A percentile compares a stretch with the other conserved stretches of the same genome.
Evolutionary conservation across 768 basidiomycete species (phyloP).

Genomic region (Panus rudis): DNA sequence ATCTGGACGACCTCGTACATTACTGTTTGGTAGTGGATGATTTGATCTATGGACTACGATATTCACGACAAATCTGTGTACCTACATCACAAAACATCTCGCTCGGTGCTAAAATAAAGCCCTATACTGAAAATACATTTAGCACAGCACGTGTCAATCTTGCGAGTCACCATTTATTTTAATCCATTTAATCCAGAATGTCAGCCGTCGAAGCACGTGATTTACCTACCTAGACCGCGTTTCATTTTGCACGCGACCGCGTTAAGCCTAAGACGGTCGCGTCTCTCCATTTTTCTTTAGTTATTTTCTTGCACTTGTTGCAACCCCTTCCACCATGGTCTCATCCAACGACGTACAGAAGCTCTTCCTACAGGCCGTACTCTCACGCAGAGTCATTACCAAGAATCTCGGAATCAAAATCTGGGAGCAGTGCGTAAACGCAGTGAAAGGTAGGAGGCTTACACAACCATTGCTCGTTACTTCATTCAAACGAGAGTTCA

Average conservation of each 20-base stretch:
- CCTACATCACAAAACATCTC: too few relatives aligned
- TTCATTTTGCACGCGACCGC: too few relatives aligned
- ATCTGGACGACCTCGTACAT: neutral
- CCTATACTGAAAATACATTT: too few relatives aligned
- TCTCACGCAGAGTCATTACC: slow-evolving; percentile 67
- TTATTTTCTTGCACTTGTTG: slow-evolving; percentile 7
- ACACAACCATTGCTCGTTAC: neutral
- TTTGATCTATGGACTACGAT: too few relatives aligned
- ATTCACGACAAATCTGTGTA: too few relatives aligned
- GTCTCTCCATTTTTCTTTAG: slow-evolving; percentile 9
- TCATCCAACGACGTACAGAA: slow-evolving; percentile 60
- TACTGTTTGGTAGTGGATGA: too few relatives aligned
- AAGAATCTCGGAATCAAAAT: slow-evolving; percentile 54
- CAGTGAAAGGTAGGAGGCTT: slow-evolving; percentile 50
- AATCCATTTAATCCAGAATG: too few relatives aligned
- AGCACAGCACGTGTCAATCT: too few relatives aligned
- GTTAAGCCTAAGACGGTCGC: slow-evolving; percentile 13
- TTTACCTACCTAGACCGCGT: too few relatives aligned
- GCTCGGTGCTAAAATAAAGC: too few relatives aligned
- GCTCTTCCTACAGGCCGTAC: slow-evolving; percentile 72
- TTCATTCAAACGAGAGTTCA: slow-evolving; percentile 3
- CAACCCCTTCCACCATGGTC: slow-evolving; percentile 29
- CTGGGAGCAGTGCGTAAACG: slow-evolving; percentile 60
- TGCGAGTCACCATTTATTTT: too few relatives aligned
- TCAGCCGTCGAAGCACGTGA: too few relatives aligned